These are phyloP conservation scores for Tetratostichococcus sp. DNA, from an alignment of 139 green algal genomes.

Conservation along the genomic window DNA sequence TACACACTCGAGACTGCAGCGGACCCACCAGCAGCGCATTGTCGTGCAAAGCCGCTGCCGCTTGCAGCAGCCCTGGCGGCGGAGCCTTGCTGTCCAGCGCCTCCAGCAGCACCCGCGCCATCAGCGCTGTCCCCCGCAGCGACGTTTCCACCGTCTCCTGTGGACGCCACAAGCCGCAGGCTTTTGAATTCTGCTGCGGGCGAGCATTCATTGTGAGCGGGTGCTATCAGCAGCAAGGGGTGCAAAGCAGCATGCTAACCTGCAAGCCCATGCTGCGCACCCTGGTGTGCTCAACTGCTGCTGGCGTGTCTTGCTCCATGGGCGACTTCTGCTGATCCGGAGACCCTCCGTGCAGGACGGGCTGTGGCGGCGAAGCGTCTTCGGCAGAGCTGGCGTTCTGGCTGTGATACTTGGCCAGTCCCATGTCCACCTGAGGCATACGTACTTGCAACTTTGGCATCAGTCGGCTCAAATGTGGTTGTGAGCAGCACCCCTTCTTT, in stretches of 20 bases:
- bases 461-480: too few relatives aligned
- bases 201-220: too few relatives aligned
- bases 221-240: too few relatives aligned
- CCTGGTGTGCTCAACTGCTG: too few relatives aligned
- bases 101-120: conserved; percentile 31
- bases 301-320: background rate
- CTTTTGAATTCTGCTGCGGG: too few relatives aligned
- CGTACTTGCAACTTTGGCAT: too few relatives aligned
- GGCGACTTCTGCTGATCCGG: background rate
- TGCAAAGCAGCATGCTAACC: too few relatives aligned
- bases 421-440: background rate
- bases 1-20: too few relatives aligned
- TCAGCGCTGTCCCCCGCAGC: conserved; percentile 23
- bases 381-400: background rate
- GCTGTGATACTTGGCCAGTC: background rate
- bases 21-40: conserved; percentile 37
- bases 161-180: background rate
- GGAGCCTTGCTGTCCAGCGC: conserved; percentile 8
- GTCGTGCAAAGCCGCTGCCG: conserved; percentile 47
- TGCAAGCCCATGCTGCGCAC: too few relatives aligned
- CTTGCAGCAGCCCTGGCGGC: conserved; percentile 21
- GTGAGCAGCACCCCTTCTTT: too few relatives aligned
- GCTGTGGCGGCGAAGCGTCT: background rate
- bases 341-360: too few relatives aligned
- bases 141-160: background rate